A percentile compares a stretch with the other conserved stretches of the same genome.
Conservation (phyloP, 2,329 filamentous ascomycete species). For the Fusarium humuli region DNA sequence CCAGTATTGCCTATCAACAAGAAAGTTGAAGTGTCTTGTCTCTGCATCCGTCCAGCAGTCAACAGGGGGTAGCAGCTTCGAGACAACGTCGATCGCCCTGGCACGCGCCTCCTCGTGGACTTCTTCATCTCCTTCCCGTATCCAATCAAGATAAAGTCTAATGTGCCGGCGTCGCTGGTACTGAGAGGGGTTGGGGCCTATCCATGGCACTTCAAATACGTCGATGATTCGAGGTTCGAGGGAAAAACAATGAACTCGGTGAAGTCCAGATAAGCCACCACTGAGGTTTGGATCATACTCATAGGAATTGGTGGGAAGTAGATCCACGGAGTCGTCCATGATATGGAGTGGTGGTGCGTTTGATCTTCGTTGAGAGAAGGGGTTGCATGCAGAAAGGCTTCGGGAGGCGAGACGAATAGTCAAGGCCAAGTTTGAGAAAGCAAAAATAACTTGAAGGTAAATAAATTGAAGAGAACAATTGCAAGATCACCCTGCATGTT, state of each 20-base stretch:
- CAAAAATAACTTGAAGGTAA: neutral
- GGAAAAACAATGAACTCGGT: neutral
- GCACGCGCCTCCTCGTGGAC: neutral
- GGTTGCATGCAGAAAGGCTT: fast-evolving
- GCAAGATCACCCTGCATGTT: neutral
- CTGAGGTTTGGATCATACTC: neutral
- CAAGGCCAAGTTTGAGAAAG: neutral
- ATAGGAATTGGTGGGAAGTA: neutral
- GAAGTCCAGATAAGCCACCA: neutral
- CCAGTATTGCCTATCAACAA: neutral
- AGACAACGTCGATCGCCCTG: neutral
- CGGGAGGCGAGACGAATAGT: neutral
- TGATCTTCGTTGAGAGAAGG: neutral
- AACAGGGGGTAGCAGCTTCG: fast-evolving
- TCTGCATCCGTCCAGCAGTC: neutral
- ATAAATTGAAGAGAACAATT: neutral
- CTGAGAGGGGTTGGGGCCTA: neutral
- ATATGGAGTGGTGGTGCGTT: neutral
- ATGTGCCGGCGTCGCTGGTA: neutral
- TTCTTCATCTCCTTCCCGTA: neutral
- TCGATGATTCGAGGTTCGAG: neutral
- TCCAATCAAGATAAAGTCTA: neutral
- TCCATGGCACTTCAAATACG: neutral
- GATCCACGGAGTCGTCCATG: neutral
- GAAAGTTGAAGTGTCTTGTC: neutral